These are phyloP conservation scores for Exophiala lecanii-corni DNA, from an alignment of 2,329 filamentous ascomycete genomes.

Conservation along the genomic window DNA sequence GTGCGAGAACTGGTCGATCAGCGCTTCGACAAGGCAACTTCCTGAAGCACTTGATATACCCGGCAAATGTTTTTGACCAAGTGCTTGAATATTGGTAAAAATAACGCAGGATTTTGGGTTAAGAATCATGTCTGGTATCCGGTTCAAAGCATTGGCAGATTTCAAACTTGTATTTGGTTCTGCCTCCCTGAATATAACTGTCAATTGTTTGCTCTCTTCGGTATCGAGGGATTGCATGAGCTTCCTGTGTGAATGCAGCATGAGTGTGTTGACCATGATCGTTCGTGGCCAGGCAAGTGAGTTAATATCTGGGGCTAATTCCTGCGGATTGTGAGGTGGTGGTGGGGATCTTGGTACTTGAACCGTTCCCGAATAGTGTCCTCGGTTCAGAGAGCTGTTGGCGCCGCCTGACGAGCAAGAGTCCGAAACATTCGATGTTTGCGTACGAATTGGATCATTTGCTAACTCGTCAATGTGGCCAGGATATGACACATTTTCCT, in stretches of 20 bases:
- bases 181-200: constrained; percentile 22
- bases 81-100: constrained; percentile 64
- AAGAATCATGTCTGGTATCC: constrained; percentile 67
- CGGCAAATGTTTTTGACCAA: constrained; percentile 67
- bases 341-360: constrained; percentile 11
- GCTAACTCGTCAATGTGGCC: constrained; percentile 6
- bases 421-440: constrained; percentile 2
- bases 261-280: constrained; percentile 18
- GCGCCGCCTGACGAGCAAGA: too few relatives aligned
- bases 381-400: not conserved
- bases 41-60: constrained; percentile 44
- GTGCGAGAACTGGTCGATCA: constrained; percentile 48
- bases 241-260: constrained; percentile 10
- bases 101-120: constrained; percentile 67
- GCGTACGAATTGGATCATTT: constrained; percentile 23
- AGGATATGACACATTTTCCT: not conserved
- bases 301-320: not conserved
- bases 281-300: constrained; percentile 6
- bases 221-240: constrained; percentile 17
- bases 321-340: not conserved
- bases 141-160: too few relatives aligned
- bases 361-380: not conserved
- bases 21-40: constrained; percentile 49
- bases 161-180: constrained; percentile 45
- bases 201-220: constrained; percentile 8